Conservation (phyloP, 768 basidiomycete species). For the Lactifluus hygrophoroides region DNA sequence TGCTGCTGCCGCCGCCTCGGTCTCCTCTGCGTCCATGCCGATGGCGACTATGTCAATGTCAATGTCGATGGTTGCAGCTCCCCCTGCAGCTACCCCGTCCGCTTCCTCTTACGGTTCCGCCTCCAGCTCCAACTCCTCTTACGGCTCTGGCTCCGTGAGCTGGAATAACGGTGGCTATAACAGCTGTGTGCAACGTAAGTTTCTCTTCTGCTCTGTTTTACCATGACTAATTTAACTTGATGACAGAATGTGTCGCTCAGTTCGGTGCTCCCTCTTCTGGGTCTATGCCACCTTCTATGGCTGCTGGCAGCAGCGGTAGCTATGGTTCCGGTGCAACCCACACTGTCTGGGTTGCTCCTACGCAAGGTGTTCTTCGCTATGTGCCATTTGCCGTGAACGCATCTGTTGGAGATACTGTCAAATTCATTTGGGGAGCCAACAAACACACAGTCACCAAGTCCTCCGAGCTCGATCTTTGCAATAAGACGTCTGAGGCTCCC, state of each 20-base stretch:
- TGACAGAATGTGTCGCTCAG: constrained; percentile 55
- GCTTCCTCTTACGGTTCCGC: constrained; percentile 24
- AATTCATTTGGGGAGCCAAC: constrained; percentile 71
- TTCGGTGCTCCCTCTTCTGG: constrained; percentile 36
- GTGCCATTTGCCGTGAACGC: constrained; percentile 71
- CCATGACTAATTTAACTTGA: neutral
- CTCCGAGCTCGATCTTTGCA: constrained; percentile 59
- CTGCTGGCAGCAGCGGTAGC: constrained; percentile 24
- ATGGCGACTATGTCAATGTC: neutral
- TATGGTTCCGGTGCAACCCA: constrained; percentile 50
- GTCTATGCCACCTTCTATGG: constrained; percentile 24
- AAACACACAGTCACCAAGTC: constrained; percentile 80
- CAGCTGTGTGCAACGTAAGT: constrained; percentile 63
- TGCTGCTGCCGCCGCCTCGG: neutral
- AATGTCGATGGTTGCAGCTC: neutral
- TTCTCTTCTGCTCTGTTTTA: neutral
- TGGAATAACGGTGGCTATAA: constrained; percentile 54
- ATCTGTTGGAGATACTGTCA: constrained; percentile 66
- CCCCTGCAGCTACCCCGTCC: constrained; percentile 27
- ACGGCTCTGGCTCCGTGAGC: constrained; percentile 55
- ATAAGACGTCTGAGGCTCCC: constrained; percentile 49
- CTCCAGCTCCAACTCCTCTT: constrained; percentile 25
- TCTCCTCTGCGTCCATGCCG: neutral
- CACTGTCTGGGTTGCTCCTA: constrained; percentile 72
- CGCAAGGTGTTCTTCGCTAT: constrained; percentile 65